phyloP scores from a whole-genome alignment of 1,139 yeast species.

The Geotrichum candidum region DNA sequence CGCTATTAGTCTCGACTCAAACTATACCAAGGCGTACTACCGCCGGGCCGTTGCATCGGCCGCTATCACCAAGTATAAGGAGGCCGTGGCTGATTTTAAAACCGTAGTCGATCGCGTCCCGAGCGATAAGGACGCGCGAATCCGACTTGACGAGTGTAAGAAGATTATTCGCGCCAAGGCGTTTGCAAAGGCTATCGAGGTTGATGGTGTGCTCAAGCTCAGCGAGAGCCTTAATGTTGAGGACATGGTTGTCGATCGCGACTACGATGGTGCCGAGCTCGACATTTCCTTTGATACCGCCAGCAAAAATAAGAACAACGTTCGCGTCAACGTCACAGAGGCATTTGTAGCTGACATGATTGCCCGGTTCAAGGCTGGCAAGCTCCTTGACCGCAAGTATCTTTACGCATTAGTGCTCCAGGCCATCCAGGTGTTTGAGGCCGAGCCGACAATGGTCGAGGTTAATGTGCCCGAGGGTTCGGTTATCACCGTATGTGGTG shows the following conservation, averaged over 20 bases:
- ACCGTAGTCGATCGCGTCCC: constrained; percentile 60
- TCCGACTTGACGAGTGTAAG: constrained; percentile 58
- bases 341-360: constrained; percentile 63
- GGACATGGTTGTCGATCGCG: constrained; percentile 45
- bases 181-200: constrained; percentile 82
- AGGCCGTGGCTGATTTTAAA: constrained; percentile 67
- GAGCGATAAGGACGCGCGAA: constrained; percentile 60
- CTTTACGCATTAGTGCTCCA: constrained; percentile 77
- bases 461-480: constrained; percentile 41
- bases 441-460: constrained; percentile 75
- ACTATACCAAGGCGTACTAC: constrained; percentile 68
- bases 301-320: constrained; percentile 19
- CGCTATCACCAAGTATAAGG: constrained; percentile 70
- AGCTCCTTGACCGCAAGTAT: constrained; percentile 68
- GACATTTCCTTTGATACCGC: constrained; percentile 39
- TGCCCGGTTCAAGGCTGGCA: constrained; percentile 63
- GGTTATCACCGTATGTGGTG: constrained; percentile 82
- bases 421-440: constrained; percentile 56
- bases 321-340: constrained; percentile 34
- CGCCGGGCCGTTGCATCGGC: constrained; percentile 78
- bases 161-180: constrained; percentile 66
- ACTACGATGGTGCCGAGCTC: constrained; percentile 61
- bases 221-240: constrained; percentile 44
- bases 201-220: constrained; percentile 48
- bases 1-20: constrained; percentile 63